These are phyloP conservation scores for Tuber melanosporum DNA, from an alignment of 495 filamentous ascomycete species.

Conservation along the genomic window DNA sequence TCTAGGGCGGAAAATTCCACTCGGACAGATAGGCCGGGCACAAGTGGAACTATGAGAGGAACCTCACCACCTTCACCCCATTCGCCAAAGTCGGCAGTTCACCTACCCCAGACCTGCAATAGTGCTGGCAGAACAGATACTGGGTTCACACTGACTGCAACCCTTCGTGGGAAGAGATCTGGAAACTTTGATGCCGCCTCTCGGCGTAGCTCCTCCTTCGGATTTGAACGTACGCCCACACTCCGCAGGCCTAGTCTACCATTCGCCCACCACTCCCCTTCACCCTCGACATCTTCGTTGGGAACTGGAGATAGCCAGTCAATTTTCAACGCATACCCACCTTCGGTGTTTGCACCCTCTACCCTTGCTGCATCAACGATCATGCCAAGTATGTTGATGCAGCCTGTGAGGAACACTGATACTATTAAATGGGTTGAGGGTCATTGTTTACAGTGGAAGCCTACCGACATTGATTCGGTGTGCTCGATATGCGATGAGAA, in stretches of 20 bases:
- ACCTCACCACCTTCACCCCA: constrained; percentile 76
- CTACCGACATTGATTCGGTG: constrained; percentile 58
- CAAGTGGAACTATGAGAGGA: constrained; percentile 64
- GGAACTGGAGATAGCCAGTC: constrained; percentile 58
- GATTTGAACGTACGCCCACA: constrained; percentile 61
- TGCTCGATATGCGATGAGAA: constrained; percentile 88
- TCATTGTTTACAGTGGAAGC: constrained; percentile 73
- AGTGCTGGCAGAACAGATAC: constrained; percentile 83
- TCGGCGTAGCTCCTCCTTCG: constrained; percentile 84
- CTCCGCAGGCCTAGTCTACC: constrained; percentile 75
- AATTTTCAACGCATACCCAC: constrained; percentile 75
- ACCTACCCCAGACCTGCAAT: constrained; percentile 66
- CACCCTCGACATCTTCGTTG: constrained; percentile 75
- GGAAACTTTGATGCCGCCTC: constrained; percentile 84
- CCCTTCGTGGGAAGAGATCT: constrained; percentile 85
- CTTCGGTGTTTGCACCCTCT: constrained; percentile 91
- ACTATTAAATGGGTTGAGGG: constrained; percentile 89
- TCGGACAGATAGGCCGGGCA: constrained; percentile 68
- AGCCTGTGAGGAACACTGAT: constrained; percentile 79
- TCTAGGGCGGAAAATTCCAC: constrained; percentile 60
- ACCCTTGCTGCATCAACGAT: constrained; percentile 97
- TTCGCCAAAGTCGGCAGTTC: constrained; percentile 74
- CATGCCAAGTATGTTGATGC: constrained; percentile 81
- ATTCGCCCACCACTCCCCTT: constrained; percentile 73
- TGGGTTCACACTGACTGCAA: constrained; percentile 75